phyloP scores from a whole-genome alignment of 805 yeast species.

The Lipomyces kockii region DNA sequence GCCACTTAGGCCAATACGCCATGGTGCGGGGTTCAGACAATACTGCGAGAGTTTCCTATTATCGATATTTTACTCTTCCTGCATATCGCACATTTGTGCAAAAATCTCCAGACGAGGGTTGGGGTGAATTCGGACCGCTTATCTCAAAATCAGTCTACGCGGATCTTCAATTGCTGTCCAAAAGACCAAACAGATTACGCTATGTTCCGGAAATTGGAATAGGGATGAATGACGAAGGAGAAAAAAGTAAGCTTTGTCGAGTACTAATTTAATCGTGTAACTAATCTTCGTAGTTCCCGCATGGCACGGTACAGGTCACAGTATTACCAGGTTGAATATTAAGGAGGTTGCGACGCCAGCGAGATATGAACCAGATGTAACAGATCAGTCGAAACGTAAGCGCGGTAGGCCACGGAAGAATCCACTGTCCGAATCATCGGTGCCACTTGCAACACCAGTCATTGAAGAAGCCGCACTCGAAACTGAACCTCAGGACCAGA shows the following conservation, averaged over 20 bases:
- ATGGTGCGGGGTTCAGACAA: slow-evolving; percentile 70
- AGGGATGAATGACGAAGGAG: slow-evolving; percentile 6
- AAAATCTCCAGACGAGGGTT: slow-evolving; percentile 37
- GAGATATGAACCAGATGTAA: too few species aligned
- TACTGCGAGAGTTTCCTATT: slow-evolving; percentile 74
- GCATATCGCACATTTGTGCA: slow-evolving; percentile 48
- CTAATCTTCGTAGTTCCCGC: slow-evolving; percentile 4
- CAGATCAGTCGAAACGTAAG: slow-evolving; percentile 5
- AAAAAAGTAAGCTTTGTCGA: background rate
- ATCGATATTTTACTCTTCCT: slow-evolving; percentile 60
- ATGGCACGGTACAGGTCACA: slow-evolving; percentile 12
- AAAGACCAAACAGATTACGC: slow-evolving; percentile 8
- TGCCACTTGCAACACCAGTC: background rate
- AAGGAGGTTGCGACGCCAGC: background rate
- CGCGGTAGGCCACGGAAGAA: slow-evolving; percentile 38
- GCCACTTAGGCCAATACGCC: slow-evolving; percentile 45
- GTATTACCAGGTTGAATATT: background rate
- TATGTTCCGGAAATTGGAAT: background rate
- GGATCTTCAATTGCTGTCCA: background rate
- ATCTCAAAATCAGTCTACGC: slow-evolving; percentile 7
- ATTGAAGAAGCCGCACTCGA: background rate
- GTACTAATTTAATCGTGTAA: background rate
- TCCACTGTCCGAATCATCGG: background rate
- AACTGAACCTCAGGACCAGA: background rate
- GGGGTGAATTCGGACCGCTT: slow-evolving; percentile 42